Evolutionary conservation across 805 yeast species (phyloP).

Genomic region (Candida manassasensis): DNA sequence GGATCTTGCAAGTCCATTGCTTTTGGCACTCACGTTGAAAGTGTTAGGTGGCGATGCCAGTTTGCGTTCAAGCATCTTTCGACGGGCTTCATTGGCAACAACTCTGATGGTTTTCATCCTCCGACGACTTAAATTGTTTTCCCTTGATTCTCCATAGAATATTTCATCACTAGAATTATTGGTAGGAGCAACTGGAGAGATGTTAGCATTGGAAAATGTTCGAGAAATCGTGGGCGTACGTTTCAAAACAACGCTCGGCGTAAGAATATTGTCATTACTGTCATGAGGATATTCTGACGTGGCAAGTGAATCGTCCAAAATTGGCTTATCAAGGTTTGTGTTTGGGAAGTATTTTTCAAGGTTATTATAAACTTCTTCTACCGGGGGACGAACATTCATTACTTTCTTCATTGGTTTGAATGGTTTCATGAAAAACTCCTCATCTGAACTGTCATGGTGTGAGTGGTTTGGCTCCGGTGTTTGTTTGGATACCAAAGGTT

Average conservation of each 20-base stretch:
- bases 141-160: conserved; percentile 29
- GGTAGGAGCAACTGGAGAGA: conserved; percentile 27
- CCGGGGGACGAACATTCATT: conserved; percentile 85
- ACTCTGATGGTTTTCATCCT: conserved; percentile 89
- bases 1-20: conserved; percentile 46
- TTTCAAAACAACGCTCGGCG: conserved; percentile 10
- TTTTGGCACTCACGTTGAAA: conserved; percentile 5
- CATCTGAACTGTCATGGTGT: conserved; percentile 5
- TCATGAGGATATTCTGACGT: conserved; percentile 38
- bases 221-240: conserved; percentile 35
- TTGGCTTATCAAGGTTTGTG: conserved; percentile 87
- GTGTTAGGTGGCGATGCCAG: conserved; percentile 10
- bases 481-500: conserved; percentile 19
- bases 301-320: conserved; percentile 62
- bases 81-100: conserved; percentile 83
- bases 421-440: conserved; percentile 12
- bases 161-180: conserved; percentile 29
- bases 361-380: conserved; percentile 88
- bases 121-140: conserved; percentile 40
- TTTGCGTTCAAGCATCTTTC: conserved; percentile 28
- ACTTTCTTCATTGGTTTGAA: conserved; percentile 8
- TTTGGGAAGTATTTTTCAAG: conserved; percentile 89
- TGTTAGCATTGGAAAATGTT: conserved; percentile 40
- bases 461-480: background rate
- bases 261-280: background rate